Conservation (phyloP, 805 yeast genomes). For the Candida germanica region DNA sequence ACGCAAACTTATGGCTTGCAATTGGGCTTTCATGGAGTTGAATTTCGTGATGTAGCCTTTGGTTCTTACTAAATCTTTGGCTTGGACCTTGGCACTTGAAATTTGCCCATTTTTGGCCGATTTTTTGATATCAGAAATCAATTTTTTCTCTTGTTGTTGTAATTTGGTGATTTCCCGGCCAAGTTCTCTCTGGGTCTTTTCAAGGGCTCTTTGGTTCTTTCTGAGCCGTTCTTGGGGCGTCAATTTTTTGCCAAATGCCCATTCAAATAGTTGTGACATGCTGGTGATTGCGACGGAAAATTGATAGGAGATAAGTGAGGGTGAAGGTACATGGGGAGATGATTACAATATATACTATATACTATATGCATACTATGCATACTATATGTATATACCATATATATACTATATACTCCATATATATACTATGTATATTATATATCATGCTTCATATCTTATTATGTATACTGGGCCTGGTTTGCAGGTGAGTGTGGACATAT, state of each 20-base stretch:
- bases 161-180: constrained; percentile 83
- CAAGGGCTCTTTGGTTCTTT: constrained; percentile 92
- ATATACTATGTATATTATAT: too few relatives aligned
- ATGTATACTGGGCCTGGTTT: too few relatives aligned
- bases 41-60: constrained; percentile 81
- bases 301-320: background rate
- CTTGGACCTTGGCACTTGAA: constrained; percentile 89
- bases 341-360: too few relatives aligned
- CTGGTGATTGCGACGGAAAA: background rate
- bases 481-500: too few relatives aligned
- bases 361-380: too few relatives aligned
- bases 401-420: too few relatives aligned
- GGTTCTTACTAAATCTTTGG: constrained; percentile 90
- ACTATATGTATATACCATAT: too few relatives aligned
- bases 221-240: constrained; percentile 95
- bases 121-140: constrained; percentile 81
- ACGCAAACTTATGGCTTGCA: constrained; percentile 90
- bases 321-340: too few relatives aligned
- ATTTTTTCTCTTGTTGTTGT: constrained; percentile 88
- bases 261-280: constrained; percentile 56
- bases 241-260: constrained; percentile 92
- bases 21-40: constrained; percentile 88
- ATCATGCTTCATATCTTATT: too few relatives aligned
- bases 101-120: constrained; percentile 89
- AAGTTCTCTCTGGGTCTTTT: constrained; percentile 89